Evolutionary conservation across 441 rosid genomes (phyloP), one percentile per base, ranked within the genome.

Genomic region (Populus hybrid): DNA sequence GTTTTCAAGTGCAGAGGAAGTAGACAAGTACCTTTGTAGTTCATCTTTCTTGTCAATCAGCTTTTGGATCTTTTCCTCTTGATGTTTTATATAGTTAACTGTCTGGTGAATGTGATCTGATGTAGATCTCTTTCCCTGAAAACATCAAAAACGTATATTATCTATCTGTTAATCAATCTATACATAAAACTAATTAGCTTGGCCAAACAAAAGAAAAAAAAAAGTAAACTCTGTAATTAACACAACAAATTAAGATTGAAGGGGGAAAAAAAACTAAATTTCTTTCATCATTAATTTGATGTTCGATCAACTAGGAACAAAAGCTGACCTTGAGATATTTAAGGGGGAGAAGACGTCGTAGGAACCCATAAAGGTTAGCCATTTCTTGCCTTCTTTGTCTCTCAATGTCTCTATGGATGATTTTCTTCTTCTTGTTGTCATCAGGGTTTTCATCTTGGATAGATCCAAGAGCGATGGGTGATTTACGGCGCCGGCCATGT

Each of bases 311-410:
- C 1, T 6, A 64, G 28, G 11, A 32, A 34, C 18, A 68, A 73
- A 16, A 77, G 16, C 24, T 67, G 72, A 90, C 97, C 91, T 89
- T 87, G 53, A 91, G 82, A 82, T 86, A 85, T 18, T 86, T 85
- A 79, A 81, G 30, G 34, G 95, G 92, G 78, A 91, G 88, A 36
- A 84, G 84, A 46, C 85, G 67, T 74, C 91, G 72, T 28, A 92
- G 81, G 70, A 83, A 78, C 3, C 79, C 67, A 67, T 87, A 86
- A 72, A 91, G 95, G 61, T 86, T 26, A 53, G 88, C 70, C 87
- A 88, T 89, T 69, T 89, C 92, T 83, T 82, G 87, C 78, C 92
- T 88, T 76, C 95, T 80, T 76, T 82, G 90, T 68, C 87, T 75
- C 81, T 91, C 94, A 70, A 82, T 75, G 10, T 88, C 89, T 85